Evolutionary conservation across 2,329 filamentous ascomycete species (phyloP).

Genomic region (Penicillium crustosum): DNA sequence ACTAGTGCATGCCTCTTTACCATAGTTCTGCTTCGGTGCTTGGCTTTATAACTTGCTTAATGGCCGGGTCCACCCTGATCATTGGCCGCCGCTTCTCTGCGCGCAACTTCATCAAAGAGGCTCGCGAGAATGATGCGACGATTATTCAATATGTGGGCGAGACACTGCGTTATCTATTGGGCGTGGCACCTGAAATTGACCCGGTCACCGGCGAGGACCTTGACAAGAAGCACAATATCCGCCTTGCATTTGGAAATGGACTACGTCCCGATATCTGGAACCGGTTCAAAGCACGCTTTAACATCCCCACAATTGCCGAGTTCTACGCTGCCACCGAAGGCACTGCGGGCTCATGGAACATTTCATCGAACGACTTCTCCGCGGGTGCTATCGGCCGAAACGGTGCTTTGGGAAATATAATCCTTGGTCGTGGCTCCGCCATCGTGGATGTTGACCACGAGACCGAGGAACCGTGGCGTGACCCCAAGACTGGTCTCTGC

Average conservation of each 20-base stretch:
- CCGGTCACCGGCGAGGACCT: conserved; percentile 64
- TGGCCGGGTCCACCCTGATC: conserved; percentile 64
- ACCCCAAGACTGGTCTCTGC: conserved; percentile 70
- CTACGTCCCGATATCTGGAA: conserved; percentile 84
- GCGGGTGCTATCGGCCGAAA: conserved; percentile 76
- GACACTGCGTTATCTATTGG: conserved; percentile 77
- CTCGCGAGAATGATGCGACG: conserved; percentile 68
- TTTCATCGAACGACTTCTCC: conserved; percentile 68
- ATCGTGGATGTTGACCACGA: conserved; percentile 71
- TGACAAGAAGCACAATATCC: conserved; percentile 72
- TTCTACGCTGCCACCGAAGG: conserved; percentile 82
- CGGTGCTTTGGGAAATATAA: conserved; percentile 59
- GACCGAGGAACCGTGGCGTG: conserved; percentile 66
- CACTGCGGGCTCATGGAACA: conserved; percentile 68
- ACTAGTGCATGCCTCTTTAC: conserved; percentile 81
- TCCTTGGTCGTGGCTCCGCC: conserved; percentile 54
- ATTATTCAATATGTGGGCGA: conserved; percentile 86
- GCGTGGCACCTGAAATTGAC: conserved; percentile 62
- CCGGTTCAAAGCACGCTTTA: conserved; percentile 76
- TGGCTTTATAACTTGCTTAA: conserved; percentile 63
- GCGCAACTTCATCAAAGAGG: conserved; percentile 73
- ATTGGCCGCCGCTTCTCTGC: conserved; percentile 78
- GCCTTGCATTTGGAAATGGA: conserved; percentile 78
- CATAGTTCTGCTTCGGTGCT: conserved; percentile 76
- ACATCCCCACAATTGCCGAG: conserved; percentile 69